Evolutionary conservation across 345 rosid genomes (phyloP).

Genomic region (Clausena lansium): DNA sequence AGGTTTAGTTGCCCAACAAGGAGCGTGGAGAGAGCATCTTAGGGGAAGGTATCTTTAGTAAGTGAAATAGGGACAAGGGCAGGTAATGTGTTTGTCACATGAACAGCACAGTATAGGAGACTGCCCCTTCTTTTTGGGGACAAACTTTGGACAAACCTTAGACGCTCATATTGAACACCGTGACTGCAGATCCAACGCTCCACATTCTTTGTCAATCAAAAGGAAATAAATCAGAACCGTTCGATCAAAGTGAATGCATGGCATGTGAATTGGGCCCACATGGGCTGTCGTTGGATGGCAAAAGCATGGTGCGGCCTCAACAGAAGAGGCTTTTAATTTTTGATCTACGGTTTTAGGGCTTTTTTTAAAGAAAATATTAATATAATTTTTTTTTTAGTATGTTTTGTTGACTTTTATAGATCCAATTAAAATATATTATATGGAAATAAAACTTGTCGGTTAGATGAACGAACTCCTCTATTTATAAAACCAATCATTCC

Average conservation of each 20-base stretch:
- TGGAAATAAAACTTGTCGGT: too few relatives aligned
- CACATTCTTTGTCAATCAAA: neutral
- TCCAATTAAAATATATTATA: too few relatives aligned
- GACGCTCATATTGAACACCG: conserved; percentile 32
- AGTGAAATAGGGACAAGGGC: conserved; percentile 21
- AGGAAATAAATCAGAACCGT: conserved; percentile 20
- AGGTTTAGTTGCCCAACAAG: neutral
- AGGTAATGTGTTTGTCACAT: conserved; percentile 32
- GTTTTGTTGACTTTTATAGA: too few relatives aligned
- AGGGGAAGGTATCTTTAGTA: conserved; percentile 15
- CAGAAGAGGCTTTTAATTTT: neutral
- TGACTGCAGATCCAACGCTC: conserved; percentile 24
- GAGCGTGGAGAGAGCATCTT: conserved; percentile 8
- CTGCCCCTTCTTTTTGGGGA: conserved; percentile 38
- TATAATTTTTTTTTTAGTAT: too few relatives aligned
- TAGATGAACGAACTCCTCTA: too few relatives aligned
- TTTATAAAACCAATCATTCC: too few relatives aligned
- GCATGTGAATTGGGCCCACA: conserved; percentile 41
- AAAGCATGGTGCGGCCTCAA: conserved; percentile 6
- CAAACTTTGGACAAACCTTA: conserved; percentile 41
- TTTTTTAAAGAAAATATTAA: neutral
- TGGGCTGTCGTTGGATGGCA: conserved; percentile 34
- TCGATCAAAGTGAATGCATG: conserved; percentile 17
- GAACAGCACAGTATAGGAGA: conserved; percentile 30
- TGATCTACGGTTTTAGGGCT: neutral